Conservation (phyloP, 2,329 filamentous ascomycete species). For the Zymoseptoria passerinii region DNA sequence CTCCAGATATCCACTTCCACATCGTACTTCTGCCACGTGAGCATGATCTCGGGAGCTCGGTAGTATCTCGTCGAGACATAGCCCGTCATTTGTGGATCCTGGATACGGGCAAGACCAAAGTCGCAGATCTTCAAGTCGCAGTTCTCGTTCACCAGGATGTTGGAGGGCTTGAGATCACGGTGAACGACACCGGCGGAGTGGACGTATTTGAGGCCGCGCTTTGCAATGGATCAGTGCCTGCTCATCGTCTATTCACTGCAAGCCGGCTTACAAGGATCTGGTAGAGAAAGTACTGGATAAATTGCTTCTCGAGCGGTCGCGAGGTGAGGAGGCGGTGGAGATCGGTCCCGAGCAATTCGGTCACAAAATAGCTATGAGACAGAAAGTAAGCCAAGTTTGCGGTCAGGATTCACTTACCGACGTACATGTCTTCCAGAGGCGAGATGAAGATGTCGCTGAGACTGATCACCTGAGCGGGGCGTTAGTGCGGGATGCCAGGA, state of each 20-base stretch:
- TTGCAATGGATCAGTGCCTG: constrained; percentile 6
- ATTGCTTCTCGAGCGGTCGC: constrained; percentile 94
- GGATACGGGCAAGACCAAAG: constrained; percentile 92
- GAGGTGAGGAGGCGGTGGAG: constrained; percentile 92
- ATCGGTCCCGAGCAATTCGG: constrained; percentile 92
- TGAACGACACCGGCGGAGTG: constrained; percentile 97
- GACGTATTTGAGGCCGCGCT: constrained; percentile 98
- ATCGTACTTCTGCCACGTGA: constrained; percentile 99
- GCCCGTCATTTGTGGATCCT: constrained; percentile 98
- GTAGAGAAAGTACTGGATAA: constrained; percentile 99
- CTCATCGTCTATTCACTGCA: background rate
- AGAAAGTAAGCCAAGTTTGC: constrained; percentile 17
- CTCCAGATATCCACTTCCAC: constrained; percentile 99
- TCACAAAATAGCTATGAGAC: constrained; percentile 79
- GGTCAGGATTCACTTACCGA: constrained; percentile 25
- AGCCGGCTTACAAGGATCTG: constrained; percentile 74
- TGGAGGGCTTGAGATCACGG: constrained; percentile 94
- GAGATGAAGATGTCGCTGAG: constrained; percentile 99
- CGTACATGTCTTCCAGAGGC: constrained; percentile 92
- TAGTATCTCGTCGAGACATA: constrained; percentile 99
- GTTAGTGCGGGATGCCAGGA: constrained; percentile 4
- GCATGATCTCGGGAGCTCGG: constrained; percentile 97
- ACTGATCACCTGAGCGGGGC: constrained; percentile 68
- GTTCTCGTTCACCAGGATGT: constrained; percentile 99
- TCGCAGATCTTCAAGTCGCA: constrained; percentile 99